Evolutionary conservation across 2,329 filamentous ascomycete species (phyloP).

Genomic region (Parastagonospora avenae): DNA sequence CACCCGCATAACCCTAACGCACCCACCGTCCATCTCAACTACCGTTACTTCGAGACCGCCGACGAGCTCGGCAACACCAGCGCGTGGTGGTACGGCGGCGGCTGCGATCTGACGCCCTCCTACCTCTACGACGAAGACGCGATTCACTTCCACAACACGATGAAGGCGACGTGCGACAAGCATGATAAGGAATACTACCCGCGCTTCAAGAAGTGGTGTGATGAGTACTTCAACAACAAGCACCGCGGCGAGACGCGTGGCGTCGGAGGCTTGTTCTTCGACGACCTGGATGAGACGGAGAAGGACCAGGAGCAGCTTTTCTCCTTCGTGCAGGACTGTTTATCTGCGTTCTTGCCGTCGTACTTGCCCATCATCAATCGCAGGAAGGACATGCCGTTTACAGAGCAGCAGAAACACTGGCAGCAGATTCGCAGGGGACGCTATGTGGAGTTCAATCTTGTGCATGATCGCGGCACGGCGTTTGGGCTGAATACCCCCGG

Average conservation of each 20-base stretch:
- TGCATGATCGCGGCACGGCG: slow-evolving; percentile 92
- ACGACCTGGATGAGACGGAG: slow-evolving; percentile 87
- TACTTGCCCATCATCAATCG: slow-evolving; percentile 88
- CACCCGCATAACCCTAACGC: slow-evolving; percentile 97
- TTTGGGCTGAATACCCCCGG: slow-evolving; percentile 90
- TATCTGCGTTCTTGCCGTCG: slow-evolving; percentile 85
- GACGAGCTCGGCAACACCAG: slow-evolving; percentile 79
- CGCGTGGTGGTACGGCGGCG: slow-evolving; percentile 98
- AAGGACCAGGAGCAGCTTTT: slow-evolving; percentile 90
- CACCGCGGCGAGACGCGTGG: slow-evolving; percentile 87
- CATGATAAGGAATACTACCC: slow-evolving; percentile 93
- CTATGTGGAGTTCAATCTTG: slow-evolving; percentile 98
- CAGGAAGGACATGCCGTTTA: slow-evolving; percentile 91
- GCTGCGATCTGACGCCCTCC: slow-evolving; percentile 87
- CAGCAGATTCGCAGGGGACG: slow-evolving; percentile 92
- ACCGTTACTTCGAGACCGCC: slow-evolving; percentile 97
- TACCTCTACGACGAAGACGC: slow-evolving; percentile 98
- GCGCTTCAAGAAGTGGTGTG: slow-evolving; percentile 97
- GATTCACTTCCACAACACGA: slow-evolving; percentile 91
- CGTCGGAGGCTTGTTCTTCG: slow-evolving; percentile 97
- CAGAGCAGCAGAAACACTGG: slow-evolving; percentile 87
- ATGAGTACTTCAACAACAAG: slow-evolving; percentile 94
- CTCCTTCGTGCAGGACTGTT: slow-evolving; percentile 82
- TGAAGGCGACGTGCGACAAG: slow-evolving; percentile 91
- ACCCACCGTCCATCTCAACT: slow-evolving; percentile 96